Evolutionary conservation across 352 stramenopile genomes (phyloP), one percentile per base, ranked within the genome.

Genomic region (Phytophthora europaea): DNA sequence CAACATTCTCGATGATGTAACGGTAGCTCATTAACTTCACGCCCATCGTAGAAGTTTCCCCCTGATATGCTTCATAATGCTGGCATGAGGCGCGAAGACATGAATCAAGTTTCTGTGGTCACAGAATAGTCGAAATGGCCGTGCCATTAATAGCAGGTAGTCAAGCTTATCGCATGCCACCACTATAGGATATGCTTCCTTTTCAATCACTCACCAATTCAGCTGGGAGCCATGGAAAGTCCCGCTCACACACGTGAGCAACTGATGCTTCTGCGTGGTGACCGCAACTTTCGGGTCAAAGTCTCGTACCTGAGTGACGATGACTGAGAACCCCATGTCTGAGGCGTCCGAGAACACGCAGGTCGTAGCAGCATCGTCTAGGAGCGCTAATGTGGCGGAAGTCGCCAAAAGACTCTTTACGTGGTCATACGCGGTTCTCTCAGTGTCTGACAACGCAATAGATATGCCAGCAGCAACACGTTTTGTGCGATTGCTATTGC

Each of bases 1-100:
- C 38, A 4, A 71, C 40, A 40, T 73, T 43, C 18, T 58, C 50
- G 22, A 71, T 65, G 18, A 59, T 34, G 26, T 71, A 70, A 18
- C 22, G 3, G 43, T 66, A 66, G 51, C 67, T 64, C 63, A 70
- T 70, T 26, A 65, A 16, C 16, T 65, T 65, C 40, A 65, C 6
- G 23, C 28, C 58, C 58, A 65, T 2, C 63, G 53, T 8, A 70
- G 45, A 12, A 70, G 47, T 33, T 70, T 67, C 6, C 63, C 63
- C 50, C 45, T 33, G 2, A 31, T 47, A 7, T 67, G 61, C 8
- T 60, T 67, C 60, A n/a, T 50, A 16, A 60, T 23, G 15, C 33
- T 23, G 18, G 20, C 61, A 15, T 53, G 48, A 22, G 48, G 61
- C 9, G 61, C 61, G 34, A 67, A 67, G 3, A 67, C 22, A 6